These are phyloP conservation scores for Fusarium sp. DNA, from an alignment of 2,329 filamentous ascomycete species.

Conservation along the genomic window DNA sequence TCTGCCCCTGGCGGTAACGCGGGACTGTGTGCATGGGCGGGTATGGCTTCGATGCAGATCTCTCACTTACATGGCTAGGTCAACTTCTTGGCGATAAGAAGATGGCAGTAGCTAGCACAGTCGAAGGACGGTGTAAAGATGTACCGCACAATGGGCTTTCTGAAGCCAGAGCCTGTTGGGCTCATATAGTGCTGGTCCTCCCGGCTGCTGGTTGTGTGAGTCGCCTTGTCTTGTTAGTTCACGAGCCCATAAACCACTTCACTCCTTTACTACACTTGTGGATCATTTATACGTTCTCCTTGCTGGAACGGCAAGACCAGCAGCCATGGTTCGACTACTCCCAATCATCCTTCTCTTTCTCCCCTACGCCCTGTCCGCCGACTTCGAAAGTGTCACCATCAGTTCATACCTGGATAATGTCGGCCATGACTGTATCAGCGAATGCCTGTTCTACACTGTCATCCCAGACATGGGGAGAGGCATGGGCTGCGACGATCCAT, in stretches of 20 bases:
- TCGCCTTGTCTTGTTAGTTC: conserved; percentile 1
- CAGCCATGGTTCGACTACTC: conserved; percentile 28
- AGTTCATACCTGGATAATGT: conserved; percentile 15
- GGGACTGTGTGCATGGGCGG: conserved; percentile 17
- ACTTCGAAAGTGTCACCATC: conserved; percentile 41
- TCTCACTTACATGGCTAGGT: conserved; percentile 11
- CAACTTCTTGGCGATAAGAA: not conserved
- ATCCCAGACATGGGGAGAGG: conserved; percentile 37
- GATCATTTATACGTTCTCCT: not conserved
- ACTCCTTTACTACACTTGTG: too few relatives aligned
- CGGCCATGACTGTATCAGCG: conserved; percentile 40
- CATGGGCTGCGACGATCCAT: conserved; percentile 44
- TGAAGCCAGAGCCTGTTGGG: not conserved
- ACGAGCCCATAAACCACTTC: not conserved
- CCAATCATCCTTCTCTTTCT: conserved; percentile 20
- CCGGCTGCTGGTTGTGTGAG: not conserved
- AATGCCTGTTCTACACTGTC: conserved; percentile 40
- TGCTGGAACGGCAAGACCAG: not conserved
- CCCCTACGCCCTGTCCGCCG: conserved; percentile 12
- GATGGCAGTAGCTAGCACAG: not conserved
- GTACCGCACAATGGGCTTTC: conserved; percentile 12
- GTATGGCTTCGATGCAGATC: conserved; percentile 11
- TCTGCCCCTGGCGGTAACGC: conserved; percentile 32
- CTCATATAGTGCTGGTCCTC: conserved; percentile 24
- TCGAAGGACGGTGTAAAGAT: conserved; percentile 13